Percentiles rank a stretch among this genome's conserved stretches.
phyloP scores from a whole-genome alignment of 495 filamentous ascomycete species.

The Copromyces sp. region DNA sequence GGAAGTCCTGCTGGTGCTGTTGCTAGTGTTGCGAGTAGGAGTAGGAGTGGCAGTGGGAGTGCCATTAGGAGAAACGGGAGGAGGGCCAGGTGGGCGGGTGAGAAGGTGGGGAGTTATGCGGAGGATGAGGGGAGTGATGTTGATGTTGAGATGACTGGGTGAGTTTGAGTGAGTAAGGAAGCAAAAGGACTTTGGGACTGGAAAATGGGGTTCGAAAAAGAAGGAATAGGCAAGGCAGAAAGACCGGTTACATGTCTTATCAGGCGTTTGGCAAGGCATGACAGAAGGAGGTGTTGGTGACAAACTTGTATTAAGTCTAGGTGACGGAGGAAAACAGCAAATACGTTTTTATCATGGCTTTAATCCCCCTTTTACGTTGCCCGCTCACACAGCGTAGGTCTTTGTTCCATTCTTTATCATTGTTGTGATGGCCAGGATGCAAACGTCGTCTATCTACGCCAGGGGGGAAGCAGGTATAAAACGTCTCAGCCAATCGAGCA shows the following conservation, averaged over 20 bases:
- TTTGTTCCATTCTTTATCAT: neutral
- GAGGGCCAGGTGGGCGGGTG: constrained; percentile 15
- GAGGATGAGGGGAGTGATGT: constrained; percentile 25
- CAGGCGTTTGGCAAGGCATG: neutral
- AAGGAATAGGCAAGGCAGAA: neutral
- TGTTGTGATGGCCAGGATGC: neutral
- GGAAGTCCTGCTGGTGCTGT: neutral
- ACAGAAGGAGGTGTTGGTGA: neutral
- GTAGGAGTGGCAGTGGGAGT: neutral
- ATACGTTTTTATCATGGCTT: neutral
- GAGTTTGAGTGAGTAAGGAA: neutral
- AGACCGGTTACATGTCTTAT: neutral
- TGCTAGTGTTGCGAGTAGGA: neutral
- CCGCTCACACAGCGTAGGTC: neutral
- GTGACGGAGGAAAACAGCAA: neutral
- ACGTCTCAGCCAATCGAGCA: neutral
- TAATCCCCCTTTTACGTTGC: neutral
- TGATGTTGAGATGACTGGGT: constrained; percentile 7
- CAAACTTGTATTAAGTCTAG: neutral
- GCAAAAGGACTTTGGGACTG: neutral
- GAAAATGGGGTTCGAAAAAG: neutral
- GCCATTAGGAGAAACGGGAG: neutral
- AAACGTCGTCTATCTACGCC: neutral
- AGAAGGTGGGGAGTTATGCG: constrained; percentile 30
- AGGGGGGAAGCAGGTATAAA: neutral